Conservation (phyloP, 176 grass and related monocot genomes). For the Ampelocalamus luodianensis region DNA sequence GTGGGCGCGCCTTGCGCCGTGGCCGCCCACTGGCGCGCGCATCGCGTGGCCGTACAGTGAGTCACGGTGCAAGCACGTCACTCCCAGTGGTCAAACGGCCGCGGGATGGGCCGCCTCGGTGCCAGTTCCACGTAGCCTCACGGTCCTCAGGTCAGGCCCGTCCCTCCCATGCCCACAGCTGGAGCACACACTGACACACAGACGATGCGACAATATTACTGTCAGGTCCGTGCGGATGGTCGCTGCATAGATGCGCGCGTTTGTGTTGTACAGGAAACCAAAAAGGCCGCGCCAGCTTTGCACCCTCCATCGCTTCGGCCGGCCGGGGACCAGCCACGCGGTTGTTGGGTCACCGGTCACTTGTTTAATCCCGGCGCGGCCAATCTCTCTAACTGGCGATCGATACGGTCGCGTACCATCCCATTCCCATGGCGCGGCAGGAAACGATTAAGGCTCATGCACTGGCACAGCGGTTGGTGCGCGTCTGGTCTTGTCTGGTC, state of each 20-base stretch:
- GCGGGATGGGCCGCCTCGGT: not conserved
- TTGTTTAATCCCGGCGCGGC: conserved; percentile 1
- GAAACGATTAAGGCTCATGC: not conserved
- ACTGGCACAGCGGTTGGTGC: not conserved
- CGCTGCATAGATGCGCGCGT: not conserved
- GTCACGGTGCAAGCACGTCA: not conserved
- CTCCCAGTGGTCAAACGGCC: not conserved
- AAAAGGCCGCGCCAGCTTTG: not conserved
- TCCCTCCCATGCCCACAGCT: not conserved
- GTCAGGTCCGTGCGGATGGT: not conserved
- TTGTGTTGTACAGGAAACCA: not conserved
- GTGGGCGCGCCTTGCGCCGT: not conserved
- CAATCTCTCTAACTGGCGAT: not conserved
- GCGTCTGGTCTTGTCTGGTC: not conserved
- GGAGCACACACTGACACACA: not conserved
- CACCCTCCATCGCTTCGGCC: not conserved
- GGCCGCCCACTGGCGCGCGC: no score
- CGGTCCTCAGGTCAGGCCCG: not conserved
- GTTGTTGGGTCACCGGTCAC: not conserved
- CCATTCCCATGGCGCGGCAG: not conserved
- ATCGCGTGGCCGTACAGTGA: no score
- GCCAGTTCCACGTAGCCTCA: not conserved
- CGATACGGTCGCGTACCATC: not conserved
- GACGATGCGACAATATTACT: not conserved
- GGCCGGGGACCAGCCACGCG: not conserved